phyloP scores from a whole-genome alignment of 1,284 basidiomycete genomes.

The Cryptococcus sp. region DNA sequence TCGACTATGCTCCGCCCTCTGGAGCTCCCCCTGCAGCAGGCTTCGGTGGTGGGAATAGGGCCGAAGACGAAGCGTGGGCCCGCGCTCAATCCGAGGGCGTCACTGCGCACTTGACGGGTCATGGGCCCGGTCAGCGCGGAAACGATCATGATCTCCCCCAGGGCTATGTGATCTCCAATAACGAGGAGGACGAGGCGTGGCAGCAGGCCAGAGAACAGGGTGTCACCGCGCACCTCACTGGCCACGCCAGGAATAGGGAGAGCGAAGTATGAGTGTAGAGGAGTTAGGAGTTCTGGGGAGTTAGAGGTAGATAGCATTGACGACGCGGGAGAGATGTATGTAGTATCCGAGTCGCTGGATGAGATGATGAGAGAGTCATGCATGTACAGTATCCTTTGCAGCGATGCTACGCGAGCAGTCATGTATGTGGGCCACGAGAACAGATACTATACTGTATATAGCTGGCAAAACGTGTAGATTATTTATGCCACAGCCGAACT shows the following conservation, averaged over 20 bases:
- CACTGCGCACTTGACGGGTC: conserved; percentile 46
- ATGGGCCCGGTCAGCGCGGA: conserved; percentile 14
- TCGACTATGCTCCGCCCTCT: conserved; percentile 25
- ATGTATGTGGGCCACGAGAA: neutral
- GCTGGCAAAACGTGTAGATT: too few species aligned
- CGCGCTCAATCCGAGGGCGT: conserved; percentile 34
- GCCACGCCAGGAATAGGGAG: conserved; percentile 11
- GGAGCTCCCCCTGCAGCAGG: conserved; percentile 25
- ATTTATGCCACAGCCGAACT: too few species aligned
- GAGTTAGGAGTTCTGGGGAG: neutral
- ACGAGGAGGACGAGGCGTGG: conserved; percentile 50
- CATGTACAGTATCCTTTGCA: neutral
- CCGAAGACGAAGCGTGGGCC: conserved; percentile 48
- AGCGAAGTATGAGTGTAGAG: neutral
- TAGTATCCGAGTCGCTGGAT: neutral
- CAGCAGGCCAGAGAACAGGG: conserved; percentile 38
- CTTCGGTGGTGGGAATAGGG: conserved; percentile 18
- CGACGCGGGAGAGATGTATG: neutral
- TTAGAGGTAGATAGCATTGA: neutral
- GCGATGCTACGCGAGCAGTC: neutral
- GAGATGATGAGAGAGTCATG: neutral
- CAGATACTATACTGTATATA: neutral
- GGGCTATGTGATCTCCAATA: conserved; percentile 39
- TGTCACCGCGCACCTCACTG: conserved; percentile 47
- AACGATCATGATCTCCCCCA: conserved; percentile 7